These are phyloP conservation scores for Chaetomiaceae sp. DNA, from an alignment of 2,329 filamentous ascomycete species.

Conservation along the genomic window DNA sequence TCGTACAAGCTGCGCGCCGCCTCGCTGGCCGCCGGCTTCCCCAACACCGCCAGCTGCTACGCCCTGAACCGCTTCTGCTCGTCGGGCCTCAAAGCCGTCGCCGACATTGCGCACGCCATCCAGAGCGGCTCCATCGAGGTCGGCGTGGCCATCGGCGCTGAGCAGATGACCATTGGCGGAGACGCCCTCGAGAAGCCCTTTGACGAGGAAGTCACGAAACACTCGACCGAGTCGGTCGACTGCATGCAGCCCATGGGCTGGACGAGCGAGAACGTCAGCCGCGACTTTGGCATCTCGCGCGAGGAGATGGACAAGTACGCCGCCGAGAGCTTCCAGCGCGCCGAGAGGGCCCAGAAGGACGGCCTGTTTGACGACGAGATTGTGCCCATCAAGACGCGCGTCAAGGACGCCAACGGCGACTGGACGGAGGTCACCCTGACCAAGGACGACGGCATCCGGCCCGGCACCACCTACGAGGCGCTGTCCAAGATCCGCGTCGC, in stretches of 20 bases:
- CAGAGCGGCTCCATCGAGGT: conserved; percentile 73
- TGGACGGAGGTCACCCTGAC: conserved; percentile 72
- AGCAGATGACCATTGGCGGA: conserved; percentile 76
- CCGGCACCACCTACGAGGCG: conserved; percentile 79
- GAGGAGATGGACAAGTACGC: conserved; percentile 81
- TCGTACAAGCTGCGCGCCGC: conserved; percentile 90
- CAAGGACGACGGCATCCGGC: conserved; percentile 85
- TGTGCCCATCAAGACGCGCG: conserved; percentile 72
- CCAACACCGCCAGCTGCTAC: conserved; percentile 78
- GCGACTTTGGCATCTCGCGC: conserved; percentile 80
- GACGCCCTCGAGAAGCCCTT: conserved; percentile 70
- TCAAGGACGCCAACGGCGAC: conserved; percentile 82
- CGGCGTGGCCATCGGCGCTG: conserved; percentile 82
- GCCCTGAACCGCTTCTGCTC: conserved; percentile 96
- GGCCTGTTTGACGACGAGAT: conserved; percentile 95
- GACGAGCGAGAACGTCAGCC: conserved; percentile 92
- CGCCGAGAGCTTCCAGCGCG: conserved; percentile 79
- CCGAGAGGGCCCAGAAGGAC: conserved; percentile 84
- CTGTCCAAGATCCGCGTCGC: conserved; percentile 83
- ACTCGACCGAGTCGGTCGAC: conserved; percentile 73
- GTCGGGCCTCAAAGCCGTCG: conserved; percentile 89
- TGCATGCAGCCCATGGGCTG: conserved; percentile 97
- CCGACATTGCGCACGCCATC: conserved; percentile 92
- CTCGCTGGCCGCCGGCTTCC: conserved; percentile 85
- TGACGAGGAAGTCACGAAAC: conserved; percentile 65